Conservation (phyloP, 2,329 filamentous ascomycete species). For the Xylaria polymorpha region DNA sequence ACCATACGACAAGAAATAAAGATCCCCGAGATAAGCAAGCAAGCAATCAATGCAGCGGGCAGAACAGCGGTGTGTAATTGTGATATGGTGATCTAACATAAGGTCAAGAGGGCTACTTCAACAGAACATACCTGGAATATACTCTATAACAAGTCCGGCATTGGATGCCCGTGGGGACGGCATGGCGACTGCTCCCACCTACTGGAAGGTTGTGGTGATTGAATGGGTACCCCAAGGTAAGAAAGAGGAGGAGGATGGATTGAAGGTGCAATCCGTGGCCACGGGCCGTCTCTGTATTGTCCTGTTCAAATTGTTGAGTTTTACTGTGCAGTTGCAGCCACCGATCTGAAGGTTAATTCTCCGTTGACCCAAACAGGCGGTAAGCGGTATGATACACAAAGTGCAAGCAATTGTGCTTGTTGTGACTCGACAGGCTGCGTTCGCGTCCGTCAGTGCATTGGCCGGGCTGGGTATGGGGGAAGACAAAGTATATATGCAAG, state of each 20-base stretch:
- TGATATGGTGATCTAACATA: background rate
- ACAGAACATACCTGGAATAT: slow-evolving; percentile 81
- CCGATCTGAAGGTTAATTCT: slow-evolving; percentile 11
- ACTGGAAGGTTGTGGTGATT: slow-evolving; percentile 15
- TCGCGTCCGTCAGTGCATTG: slow-evolving; percentile 28
- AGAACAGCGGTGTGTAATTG: background rate
- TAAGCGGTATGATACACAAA: slow-evolving; percentile 13
- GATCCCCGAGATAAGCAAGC: background rate
- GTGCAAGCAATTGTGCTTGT: no score
- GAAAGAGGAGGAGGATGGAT: background rate
- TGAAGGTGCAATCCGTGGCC: slow-evolving; percentile 20
- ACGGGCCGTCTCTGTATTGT: background rate
- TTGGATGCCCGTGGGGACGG: slow-evolving; percentile 65
- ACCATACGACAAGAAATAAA: slow-evolving; percentile 20
- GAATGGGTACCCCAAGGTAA: background rate
- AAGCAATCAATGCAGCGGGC: background rate
- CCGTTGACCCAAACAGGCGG: slow-evolving; percentile 9
- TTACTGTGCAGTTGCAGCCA: slow-evolving; percentile 23
- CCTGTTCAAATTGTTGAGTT: background rate
- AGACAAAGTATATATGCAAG: background rate
- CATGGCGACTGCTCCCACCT: slow-evolving; percentile 54
- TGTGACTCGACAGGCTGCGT: slow-evolving; percentile 1
- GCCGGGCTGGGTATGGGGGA: background rate
- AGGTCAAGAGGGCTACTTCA: no score
- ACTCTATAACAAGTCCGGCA: slow-evolving; percentile 92